Evolutionary conservation across 306 rosid genomes (phyloP), one percentile per base, ranked within the genome.

Genomic region (Prunus mira): DNA sequence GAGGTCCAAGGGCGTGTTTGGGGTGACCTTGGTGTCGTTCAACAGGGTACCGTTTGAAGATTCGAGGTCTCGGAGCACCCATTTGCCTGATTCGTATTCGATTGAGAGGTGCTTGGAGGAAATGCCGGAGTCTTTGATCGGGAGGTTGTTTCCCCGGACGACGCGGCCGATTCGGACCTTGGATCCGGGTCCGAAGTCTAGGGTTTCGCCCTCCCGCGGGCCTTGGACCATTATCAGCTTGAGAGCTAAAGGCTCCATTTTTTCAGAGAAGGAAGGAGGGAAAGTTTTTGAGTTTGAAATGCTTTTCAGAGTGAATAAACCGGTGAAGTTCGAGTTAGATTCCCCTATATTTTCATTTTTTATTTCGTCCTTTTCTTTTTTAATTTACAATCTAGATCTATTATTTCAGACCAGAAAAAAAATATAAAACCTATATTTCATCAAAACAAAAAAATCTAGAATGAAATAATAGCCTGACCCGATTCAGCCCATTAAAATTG

Each of bases 21-120:
- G 88, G 2, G 78, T 68, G 41, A 93, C 30, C 2, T 43, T 32
- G 28, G 75, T 27, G n/a, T 34, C 86, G 61, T 93, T 84, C 20
- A 91, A 76, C 20, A 85, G 25, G 52, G 97, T 91, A 28, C 98
- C 98, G 76, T 93, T 93, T 47, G 97, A 93, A 46, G 98, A 91
- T 12, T 84, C 81, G 50, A 91, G 94, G 80, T 93, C 98, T 12
- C 55, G 87, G 86, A 93, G 73, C 1, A 80, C n/a, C 97, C 98
- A 93, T 24, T 85, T 74, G 3, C 76, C 70, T 0, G 90, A 81
- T 5, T 82, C 83, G 18, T 54, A 72, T 47, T 38, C 62, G 60
- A 93, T 84, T 63, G 88, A 45, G 74, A 93, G 82, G 81, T 93
- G 98, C 22, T 86, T 88, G 76, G 98, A 76, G 74, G 98, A 91